Base-by-base conservation (phyloP, 2,329 filamentous ascomycete genomes). In the Cytospora mali region DNA sequence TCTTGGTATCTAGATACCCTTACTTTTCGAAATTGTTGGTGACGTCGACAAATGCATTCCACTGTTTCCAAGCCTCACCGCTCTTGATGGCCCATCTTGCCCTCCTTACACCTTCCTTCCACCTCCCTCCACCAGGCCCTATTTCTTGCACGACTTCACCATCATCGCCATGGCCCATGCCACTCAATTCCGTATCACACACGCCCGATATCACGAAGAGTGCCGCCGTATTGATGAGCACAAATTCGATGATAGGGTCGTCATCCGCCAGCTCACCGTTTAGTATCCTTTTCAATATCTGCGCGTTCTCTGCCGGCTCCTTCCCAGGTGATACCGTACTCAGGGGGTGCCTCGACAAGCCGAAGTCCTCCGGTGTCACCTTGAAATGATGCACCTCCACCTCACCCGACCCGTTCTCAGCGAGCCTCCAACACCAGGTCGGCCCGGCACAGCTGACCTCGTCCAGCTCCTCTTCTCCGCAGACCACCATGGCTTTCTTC, bases 391-490 rank as follows among this genome's bases (percentile, higher is more conserved):
- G 88, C 48, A 96, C 81, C 60, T 84, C 71, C 75, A 86, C 69
- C 77, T 68, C 58, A 72, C 81, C 61, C 71, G 75, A 67, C 68
- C 55, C 59, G 4, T 77, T 74, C 25, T 83, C 79, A 59, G 84
- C 80, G 28, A 97, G 77, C 76, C 87, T 87, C 95, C 95, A 99
- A 83, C 93, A 97, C 71, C 91, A 88, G 2, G 93, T 96, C 39
- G 83, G 82, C 0, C 95, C 94, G 1, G 94, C 95, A 69, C 94
- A 97, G 70, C 91, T 95, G 66, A 99, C 86, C 79, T 99, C 95
- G 73, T 99, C 95, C 31, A 99, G 86, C 69, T 98, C 92, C 78
- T 98, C 96, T 68, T 91, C 89, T 50, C 95, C 95, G 72, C 94
- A 99, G 21, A 98, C 91, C 25, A 99, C 85, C 76, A 99, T 80